A percentile compares a stretch with the other conserved stretches of the same genome.
Evolutionary conservation across 2,329 filamentous ascomycete genomes (phyloP).

Genomic region (Colletotrichum godetiae): DNA sequence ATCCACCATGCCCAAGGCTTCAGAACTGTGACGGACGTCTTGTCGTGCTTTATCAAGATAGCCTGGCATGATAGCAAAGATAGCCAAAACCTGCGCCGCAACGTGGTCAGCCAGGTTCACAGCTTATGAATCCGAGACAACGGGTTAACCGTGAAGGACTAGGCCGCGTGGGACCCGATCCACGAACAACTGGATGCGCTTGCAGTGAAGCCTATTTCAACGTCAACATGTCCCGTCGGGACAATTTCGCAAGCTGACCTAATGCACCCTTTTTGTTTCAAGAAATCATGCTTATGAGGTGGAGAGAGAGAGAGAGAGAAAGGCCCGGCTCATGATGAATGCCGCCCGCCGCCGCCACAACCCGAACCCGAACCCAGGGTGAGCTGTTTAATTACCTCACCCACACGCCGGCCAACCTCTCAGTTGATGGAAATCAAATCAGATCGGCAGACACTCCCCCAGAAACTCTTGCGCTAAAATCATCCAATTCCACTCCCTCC

Average conservation of each 20-base stretch:
- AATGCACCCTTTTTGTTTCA: neutral
- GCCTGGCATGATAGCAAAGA: conserved; percentile 22
- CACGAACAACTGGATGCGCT: neutral
- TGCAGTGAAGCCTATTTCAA: conserved; percentile 28
- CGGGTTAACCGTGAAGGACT: neutral
- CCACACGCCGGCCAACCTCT: neutral
- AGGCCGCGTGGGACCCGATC: neutral
- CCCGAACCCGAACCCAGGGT: neutral
- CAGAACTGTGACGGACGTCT: neutral
- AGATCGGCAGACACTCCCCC: conserved; percentile 45
- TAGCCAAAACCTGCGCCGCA: conserved; percentile 6
- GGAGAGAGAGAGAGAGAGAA: neutral
- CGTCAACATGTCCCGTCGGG: neutral
- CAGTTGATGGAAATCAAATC: conserved; percentile 37
- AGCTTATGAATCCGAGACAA: neutral
- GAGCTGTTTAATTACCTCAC: no score
- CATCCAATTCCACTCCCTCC: conserved; percentile 45
- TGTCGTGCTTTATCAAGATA: conserved; percentile 3
- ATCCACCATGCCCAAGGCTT: neutral
- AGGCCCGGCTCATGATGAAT: neutral
- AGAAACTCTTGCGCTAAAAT: conserved; percentile 40
- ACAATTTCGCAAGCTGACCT: no score
- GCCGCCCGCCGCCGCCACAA: neutral
- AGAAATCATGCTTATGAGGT: neutral
- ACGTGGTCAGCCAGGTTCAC: neutral